A percentile compares a stretch with the other conserved stretches of the same genome.
Evolutionary conservation across 805 yeast genomes (phyloP).

Genomic region (Yueomyces sp.): DNA sequence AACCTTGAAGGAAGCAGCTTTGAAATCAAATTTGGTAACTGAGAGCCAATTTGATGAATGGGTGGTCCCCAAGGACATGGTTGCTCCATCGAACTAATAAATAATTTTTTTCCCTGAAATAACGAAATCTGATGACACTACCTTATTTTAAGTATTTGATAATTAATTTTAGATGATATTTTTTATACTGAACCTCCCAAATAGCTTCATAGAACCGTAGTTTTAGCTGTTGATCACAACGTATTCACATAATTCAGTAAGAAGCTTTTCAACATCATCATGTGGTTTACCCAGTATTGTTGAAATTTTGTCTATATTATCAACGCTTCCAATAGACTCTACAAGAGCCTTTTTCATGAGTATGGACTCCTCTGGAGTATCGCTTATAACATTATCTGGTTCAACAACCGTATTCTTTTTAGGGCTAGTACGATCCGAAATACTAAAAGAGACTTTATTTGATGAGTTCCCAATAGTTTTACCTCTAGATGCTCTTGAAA

Average conservation of each 20-base stretch:
- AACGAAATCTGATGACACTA: no score
- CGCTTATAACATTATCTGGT: no score
- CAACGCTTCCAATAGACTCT: constrained; percentile 35
- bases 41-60: constrained; percentile 85
- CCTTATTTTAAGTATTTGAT: no score
- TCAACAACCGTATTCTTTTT: neutral
- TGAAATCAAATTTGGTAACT: constrained; percentile 75
- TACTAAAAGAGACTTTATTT: no score
- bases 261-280: constrained; percentile 36
- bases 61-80: constrained; percentile 97
- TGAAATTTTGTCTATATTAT: constrained; percentile 53
- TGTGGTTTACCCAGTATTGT: constrained; percentile 50
- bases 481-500: no score
- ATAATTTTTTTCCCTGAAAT: no score
- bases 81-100: constrained; percentile 48
- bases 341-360: no score
- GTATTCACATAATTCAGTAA: constrained; percentile 39
- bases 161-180: no score
- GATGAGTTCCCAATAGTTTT: no score
- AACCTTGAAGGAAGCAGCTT: constrained; percentile 87
- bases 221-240: constrained; percentile 30
- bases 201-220: neutral
- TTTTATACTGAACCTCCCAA: no score
- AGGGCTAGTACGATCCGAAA: neutral
- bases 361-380: no score